Base-by-base conservation (phyloP, 2,329 filamentous ascomycete species). In the Fusarium verrucosum region DNA sequence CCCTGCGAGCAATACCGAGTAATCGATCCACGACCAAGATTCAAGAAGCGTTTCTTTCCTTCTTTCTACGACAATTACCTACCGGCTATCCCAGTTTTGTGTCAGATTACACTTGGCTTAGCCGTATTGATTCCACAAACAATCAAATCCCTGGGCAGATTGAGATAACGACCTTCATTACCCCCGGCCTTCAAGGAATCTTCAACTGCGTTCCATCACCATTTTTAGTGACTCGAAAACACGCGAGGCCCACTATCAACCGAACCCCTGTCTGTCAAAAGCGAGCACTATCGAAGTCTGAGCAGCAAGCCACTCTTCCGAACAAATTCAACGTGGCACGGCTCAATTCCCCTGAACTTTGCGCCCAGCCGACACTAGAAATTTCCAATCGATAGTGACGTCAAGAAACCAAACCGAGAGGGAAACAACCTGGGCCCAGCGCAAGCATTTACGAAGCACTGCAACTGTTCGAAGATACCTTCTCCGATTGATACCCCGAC, bases 271-370 rank as follows among this genome's bases (percentile, higher is more conserved):
- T 57, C 25, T 35, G 28, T 49, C 50, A 58, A 38, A 40, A 38
- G 28, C 53, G 19, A 66, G 42, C 41, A 38, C 47, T 43, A 50
- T 25, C 36, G 33, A 63, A 53, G 50, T 35, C 49, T 42, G 30
- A 67, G 44, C 25, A 66, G 33, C 53, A 68, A 65, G 64, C 64
- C 64, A 68, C 64, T 50, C 43, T 44, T 50, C 52, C 44, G 55
- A 65, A 33, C 46, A 50, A 32, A 46, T 46, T 67, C 50, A 54
- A 65, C 58, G 64, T 67, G 56, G 64, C 60, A 65, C 56, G 56
- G 56, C 56, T 58, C 49, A 65, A 16, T 61, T 50, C 47, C 64
- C 64, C 44, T 68, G 60, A 50, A 58, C 44, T 32, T 58, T 23
- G 50, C 44, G 25, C 51, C n/a, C 56, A 60, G 60, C 63, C 50